These are phyloP conservation scores for Corylus americana DNA, from an alignment of 306 rosid genomes.

Conservation along the genomic window DNA sequence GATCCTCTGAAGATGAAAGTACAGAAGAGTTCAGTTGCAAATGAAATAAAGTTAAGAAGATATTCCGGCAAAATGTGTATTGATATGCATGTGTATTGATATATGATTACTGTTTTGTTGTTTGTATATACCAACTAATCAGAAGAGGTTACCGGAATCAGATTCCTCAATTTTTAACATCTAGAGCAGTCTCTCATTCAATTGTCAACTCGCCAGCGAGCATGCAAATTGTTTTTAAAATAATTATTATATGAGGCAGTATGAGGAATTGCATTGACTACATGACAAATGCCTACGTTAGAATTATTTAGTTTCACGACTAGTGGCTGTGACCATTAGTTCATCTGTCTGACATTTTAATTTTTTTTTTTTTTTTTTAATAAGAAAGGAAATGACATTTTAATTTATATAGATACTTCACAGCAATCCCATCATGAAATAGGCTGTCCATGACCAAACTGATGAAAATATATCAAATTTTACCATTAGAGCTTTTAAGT, in stretches of 20 bases:
- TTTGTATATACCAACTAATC: neutral
- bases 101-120: neutral
- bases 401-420: neutral
- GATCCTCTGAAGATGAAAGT: neutral
- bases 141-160: neutral
- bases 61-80: neutral
- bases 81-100: neutral
- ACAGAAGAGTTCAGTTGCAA: neutral
- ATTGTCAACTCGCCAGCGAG: neutral
- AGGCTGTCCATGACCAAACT: neutral
- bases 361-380: neutral
- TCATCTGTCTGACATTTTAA: neutral
- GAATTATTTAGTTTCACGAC: neutral
- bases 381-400: neutral
- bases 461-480: neutral
- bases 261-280: neutral
- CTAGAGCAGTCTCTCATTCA: neutral
- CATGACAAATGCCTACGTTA: neutral
- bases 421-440: neutral
- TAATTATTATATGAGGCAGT: neutral
- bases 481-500: neutral
- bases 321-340: neutral
- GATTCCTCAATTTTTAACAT: neutral
- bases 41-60: neutral
- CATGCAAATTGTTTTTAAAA: neutral